Evolutionary conservation across 1,284 basidiomycete genomes (phyloP).

Genomic region (Marasmius oreades): DNA sequence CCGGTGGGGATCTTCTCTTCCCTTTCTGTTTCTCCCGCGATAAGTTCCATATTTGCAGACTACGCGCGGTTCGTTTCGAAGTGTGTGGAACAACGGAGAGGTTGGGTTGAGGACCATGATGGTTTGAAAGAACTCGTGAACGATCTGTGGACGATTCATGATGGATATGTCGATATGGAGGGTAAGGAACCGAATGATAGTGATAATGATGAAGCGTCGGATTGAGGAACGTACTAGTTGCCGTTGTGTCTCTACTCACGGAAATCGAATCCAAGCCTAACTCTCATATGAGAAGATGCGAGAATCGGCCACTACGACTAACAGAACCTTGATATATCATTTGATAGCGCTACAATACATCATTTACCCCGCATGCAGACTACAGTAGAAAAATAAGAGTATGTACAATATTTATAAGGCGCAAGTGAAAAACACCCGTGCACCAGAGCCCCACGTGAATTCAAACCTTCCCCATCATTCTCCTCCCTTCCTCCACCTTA

Average conservation of each 20-base stretch:
- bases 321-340: too few species aligned
- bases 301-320: too few species aligned
- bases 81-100: conserved; percentile 26
- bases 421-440: too few species aligned
- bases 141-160: conserved; percentile 48
- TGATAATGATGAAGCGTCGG: background rate
- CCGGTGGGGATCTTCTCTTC: conserved; percentile 30
- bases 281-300: too few species aligned
- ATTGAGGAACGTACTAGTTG: too few species aligned
- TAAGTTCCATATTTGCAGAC: conserved; percentile 31
- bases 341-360: too few species aligned
- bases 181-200: background rate
- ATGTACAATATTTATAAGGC: too few species aligned
- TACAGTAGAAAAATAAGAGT: too few species aligned
- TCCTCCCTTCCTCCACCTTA: conserved; percentile 45
- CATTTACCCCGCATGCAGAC: too few species aligned
- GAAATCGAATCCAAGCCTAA: too few species aligned
- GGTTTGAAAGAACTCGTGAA: conserved; percentile 44
- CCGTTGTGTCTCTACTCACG: too few species aligned
- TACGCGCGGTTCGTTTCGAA: conserved; percentile 43
- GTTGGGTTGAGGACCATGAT: conserved; percentile 23
- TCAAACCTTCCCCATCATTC: conserved; percentile 22
- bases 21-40: conserved; percentile 29
- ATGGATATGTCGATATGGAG: conserved; percentile 28
- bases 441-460: background rate